Percentiles rank a stretch among this genome's conserved stretches.
phyloP scores from a whole-genome alignment of 2,329 filamentous ascomycete genomes.

The Fusarium cyanostomum region DNA sequence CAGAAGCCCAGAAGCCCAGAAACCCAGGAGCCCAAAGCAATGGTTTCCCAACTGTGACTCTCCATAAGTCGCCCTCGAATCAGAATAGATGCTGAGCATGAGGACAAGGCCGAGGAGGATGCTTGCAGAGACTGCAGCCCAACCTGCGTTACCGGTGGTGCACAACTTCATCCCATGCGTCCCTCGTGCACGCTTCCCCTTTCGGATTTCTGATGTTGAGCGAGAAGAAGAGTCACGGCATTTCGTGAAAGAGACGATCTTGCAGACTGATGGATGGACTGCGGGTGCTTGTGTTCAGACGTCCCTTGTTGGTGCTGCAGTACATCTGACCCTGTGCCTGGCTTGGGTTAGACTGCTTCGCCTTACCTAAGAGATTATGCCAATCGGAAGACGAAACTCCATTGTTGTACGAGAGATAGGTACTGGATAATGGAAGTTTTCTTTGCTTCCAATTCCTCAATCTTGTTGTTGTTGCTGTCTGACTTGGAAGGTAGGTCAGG shows the following conservation, averaged over 20 bases:
- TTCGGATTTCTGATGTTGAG: conserved; percentile 3
- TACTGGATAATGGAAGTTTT: conserved; percentile 2
- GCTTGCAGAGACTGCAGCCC: conserved; percentile 37
- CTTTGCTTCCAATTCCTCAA: not conserved
- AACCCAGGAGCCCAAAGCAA: conserved; percentile 17
- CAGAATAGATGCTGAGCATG: conserved; percentile 20
- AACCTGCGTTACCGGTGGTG: conserved; percentile 35
- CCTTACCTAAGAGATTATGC: not conserved
- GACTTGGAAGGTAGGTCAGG: conserved; percentile 8
- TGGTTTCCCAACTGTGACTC: conserved; percentile 22
- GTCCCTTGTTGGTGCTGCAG: not conserved
- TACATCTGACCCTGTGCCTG: conserved; percentile 4
- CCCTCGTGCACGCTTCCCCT: conserved; percentile 15
- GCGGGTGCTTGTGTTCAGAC: conserved; percentile 2
- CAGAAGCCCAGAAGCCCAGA: conserved; percentile 3
- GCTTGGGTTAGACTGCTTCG: conserved; percentile 4
- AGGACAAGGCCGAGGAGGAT: conserved; percentile 12
- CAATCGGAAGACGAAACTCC: not conserved
- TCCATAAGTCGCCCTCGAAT: conserved; percentile 15
- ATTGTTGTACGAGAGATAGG: conserved; percentile 7
- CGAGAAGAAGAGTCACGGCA: conserved; percentile 3
- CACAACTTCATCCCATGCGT: conserved; percentile 16
- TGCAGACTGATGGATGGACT: not conserved
- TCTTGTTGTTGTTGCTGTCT: conserved; percentile 7
- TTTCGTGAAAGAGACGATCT: not conserved